Conservation (phyloP, 148 eudicot genomes). For the Simmondsia chinensis region DNA sequence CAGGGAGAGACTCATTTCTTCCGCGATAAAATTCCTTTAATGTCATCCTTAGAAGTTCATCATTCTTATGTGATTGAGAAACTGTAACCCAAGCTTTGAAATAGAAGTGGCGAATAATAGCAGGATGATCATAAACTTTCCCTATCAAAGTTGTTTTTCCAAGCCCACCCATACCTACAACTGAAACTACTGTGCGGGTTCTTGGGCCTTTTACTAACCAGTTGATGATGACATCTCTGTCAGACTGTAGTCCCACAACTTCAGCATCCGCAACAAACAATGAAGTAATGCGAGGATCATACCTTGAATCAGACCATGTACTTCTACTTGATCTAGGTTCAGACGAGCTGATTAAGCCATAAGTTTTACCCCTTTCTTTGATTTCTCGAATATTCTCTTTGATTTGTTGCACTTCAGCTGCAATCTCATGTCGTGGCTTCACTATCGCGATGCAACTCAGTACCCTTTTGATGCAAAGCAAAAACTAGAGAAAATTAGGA, state of each 20-base stretch:
- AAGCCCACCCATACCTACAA: background rate
- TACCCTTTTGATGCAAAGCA: too few relatives aligned
- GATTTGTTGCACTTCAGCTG: background rate
- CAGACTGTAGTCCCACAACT: background rate
- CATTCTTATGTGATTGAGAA: background rate
- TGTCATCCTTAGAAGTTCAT: too few relatives aligned
- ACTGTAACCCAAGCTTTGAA: background rate
- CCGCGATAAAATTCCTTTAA: background rate
- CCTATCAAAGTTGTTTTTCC: too few relatives aligned
- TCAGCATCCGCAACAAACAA: background rate
- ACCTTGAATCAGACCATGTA: background rate
- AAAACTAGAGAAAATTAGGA: too few relatives aligned
- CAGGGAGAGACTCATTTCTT: background rate
- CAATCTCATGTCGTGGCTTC: background rate
- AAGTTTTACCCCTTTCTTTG: too few relatives aligned
- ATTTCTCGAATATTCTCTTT: too few relatives aligned
- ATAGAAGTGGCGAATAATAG: background rate
- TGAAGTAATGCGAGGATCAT: too few relatives aligned
- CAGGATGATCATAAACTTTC: background rate
- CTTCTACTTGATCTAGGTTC: background rate
- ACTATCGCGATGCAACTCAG: background rate
- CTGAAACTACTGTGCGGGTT: background rate
- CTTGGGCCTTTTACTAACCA: background rate
- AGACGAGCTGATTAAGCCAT: too few relatives aligned
- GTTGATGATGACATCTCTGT: background rate